Base-by-base conservation (phyloP, 169 alveolate species). In the Plasmodium gonderi region DNA sequence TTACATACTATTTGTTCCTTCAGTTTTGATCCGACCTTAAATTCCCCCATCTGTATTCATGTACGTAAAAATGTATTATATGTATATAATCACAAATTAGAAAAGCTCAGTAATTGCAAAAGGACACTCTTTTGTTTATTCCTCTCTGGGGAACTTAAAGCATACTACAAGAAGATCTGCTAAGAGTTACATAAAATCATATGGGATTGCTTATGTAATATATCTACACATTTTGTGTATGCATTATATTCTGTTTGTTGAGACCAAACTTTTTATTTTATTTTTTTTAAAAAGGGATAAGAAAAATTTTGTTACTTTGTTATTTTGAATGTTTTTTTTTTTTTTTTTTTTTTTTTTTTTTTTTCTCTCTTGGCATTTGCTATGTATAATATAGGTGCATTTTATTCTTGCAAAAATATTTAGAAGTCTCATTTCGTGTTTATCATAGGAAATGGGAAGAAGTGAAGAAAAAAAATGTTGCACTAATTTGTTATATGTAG, bases 1-100 rank as follows among this genome's bases (percentile, higher is more conserved):
- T 91, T 96, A 80, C 98, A 96, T 4, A 94, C 93, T 8, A 94
- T 79, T 78, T 91, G 95, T 49, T 83, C 94, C 54, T 89, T 83
- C 80, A 90, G 74, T 42, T 90, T 90, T 12, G 94, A 90, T 1
- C 94, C 94, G 40, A 90, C 94, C 54, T 90, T 90, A 40, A 90
- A 90, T 47, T 90, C 94, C 26, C 94, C 69, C 94, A 90, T 90
- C 78, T 77, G 74, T 40, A n/a, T n/a, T 64, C 75, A 49, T 47
- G n/a, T 1, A 1, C 4, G n/a, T 47, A 47, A 12, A 20, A 1
- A 12, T 47, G n/a, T 47, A 47, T 47, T 47, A 12, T 47, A 47
- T 47, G n/a, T 47, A 47, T 47, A 47, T 12, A 12, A n/a, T n/a
- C n/a, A n/a, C n/a, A n/a, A n/a, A n/a, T n/a, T n/a, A n/a, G n/a